Evolutionary conservation across 345 rosid species (phyloP).

Genomic region (Firmiana major): DNA sequence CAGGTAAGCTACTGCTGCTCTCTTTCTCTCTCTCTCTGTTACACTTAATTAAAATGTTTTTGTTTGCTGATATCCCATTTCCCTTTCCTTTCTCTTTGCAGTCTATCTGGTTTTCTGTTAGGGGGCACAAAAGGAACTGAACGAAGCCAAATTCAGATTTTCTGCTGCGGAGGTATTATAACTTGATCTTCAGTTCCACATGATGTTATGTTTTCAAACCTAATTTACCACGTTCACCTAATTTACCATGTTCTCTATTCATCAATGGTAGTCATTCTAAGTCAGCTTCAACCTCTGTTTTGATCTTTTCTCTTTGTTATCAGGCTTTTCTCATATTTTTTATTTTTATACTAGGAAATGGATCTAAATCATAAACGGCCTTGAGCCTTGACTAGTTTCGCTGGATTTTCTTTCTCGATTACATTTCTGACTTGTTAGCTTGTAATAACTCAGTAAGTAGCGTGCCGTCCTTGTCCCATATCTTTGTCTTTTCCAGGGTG

Average conservation of each 20-base stretch:
- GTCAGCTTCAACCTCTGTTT: neutral
- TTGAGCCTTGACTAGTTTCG: no score
- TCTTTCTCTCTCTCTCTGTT: neutral
- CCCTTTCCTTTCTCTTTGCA: slow-evolving; percentile 27
- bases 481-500: slow-evolving; percentile 58
- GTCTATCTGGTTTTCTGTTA: slow-evolving; percentile 83
- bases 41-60: neutral
- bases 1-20: slow-evolving; percentile 44
- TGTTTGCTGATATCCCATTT: neutral
- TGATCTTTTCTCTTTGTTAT: neutral
- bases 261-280: neutral
- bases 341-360: neutral
- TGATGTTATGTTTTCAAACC: neutral
- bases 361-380: neutral
- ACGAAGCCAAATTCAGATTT: slow-evolving; percentile 89
- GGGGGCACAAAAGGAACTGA: slow-evolving; percentile 82
- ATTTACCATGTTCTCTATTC: neutral
- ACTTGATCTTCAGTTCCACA: neutral
- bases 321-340: neutral
- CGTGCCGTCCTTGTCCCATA: neutral
- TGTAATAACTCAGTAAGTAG: neutral
- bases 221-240: no score
- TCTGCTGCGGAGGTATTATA: slow-evolving; percentile 88
- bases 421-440: no score
- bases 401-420: no score